Evolutionary conservation across 192 early-diverging fungal genomes (phyloP).

Genomic region (Coemansia sp.): DNA sequence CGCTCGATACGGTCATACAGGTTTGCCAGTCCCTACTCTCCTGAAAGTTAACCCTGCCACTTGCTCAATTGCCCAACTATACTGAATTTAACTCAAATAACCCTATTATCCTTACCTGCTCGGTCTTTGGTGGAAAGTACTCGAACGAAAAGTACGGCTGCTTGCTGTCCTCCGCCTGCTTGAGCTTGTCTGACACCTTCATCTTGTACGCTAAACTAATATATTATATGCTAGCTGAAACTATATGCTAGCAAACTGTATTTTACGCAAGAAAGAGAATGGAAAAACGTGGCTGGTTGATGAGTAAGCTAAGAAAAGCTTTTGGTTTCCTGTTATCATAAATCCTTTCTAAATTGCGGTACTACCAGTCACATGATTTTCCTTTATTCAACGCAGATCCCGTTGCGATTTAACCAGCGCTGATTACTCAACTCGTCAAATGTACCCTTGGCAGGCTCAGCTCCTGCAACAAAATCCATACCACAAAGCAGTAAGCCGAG

Average conservation of each 20-base stretch:
- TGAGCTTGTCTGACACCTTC: constrained; percentile 71
- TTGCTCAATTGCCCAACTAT: neutral
- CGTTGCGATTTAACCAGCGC: no score
- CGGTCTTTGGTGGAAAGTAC: constrained; percentile 99
- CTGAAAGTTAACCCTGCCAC: neutral
- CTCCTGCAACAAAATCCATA: no score
- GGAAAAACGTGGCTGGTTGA: constrained; percentile 1
- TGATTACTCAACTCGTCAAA: no score
- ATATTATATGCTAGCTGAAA: neutral
- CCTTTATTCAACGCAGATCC: no score
- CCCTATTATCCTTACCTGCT: constrained; percentile 53
- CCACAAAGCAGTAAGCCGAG: no score
- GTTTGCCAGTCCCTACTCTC: constrained; percentile 75
- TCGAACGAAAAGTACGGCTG: constrained; percentile 83
- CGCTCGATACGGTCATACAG: constrained; percentile 95
- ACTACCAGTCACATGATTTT: constrained; percentile 13
- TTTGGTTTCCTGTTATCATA: constrained; percentile 8
- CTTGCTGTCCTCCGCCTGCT: constrained; percentile 57
- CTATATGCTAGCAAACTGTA: no score
- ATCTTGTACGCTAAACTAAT: constrained; percentile 36
- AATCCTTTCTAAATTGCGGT: neutral
- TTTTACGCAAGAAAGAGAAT: constrained; percentile 1
- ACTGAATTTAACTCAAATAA: neutral
- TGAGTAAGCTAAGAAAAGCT: neutral
- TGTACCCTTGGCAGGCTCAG: no score